Base-by-base conservation (phyloP, 805 yeast species). In the Wickerhamiella kurtzmanii region DNA sequence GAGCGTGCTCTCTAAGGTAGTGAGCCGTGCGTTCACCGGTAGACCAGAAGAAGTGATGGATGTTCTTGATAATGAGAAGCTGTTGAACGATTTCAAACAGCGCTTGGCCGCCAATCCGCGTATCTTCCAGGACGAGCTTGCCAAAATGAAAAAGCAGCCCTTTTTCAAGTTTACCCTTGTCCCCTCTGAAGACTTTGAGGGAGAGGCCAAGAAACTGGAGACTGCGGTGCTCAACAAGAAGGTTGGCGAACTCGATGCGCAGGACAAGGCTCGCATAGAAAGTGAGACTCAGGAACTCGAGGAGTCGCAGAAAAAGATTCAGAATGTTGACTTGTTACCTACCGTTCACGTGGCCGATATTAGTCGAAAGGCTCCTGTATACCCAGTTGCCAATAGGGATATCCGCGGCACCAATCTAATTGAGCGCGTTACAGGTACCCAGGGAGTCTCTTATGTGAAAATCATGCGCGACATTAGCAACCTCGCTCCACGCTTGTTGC, bases 1-100 rank as follows among this genome's bases (percentile, higher is more conserved):
- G 68, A 78, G 78, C 35, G 61, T 89, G 42, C 68, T 89, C 32
- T 77, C 77, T 59, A 73, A 85, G 1, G 52, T 92, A 6, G 74
- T 84, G n/a, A 84, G 95, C 6, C 78, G 85, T 8, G 87, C 96
- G 84, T 79, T 82, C 44, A 86, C 86, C 60, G 76, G 75, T 19
- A 13, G 16, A 15, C 73, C 76, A n/a, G 84, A 85, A 62, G 94
- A 94, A 1, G 49, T 51, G 32, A 68, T 89, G 53, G 73, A 76
- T 11, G 56, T 73, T 2, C 64, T 92, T 43, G 77, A 78, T 47
- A 82, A 84, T 64, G 82, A 82, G 53, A 70, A 69, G 9, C 68
- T 75, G 19, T 65, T 89, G 36, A 53, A 59, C 3, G 66, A 69
- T 50, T 86, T 92, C 68, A 77, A 77, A 56, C 60, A 63, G 3